Evolutionary conservation across 2,329 filamentous ascomycete species (phyloP).

Genomic region (Fusarium zealandicum): DNA sequence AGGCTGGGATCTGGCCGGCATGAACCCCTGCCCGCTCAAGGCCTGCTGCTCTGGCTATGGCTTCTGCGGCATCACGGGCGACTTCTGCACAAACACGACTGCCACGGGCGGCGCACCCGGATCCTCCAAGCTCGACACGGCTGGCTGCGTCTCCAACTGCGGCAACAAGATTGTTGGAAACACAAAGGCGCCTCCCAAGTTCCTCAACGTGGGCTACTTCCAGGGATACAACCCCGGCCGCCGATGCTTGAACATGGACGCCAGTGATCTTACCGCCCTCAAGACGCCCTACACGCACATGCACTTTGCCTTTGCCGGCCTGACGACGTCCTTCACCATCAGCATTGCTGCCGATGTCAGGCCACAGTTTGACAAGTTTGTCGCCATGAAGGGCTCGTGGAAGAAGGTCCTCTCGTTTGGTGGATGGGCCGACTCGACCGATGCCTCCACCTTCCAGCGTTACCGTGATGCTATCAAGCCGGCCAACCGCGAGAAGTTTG

Average conservation of each 20-base stretch:
- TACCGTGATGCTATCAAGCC: slow-evolving; percentile 42
- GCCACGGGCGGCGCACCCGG: slow-evolving; percentile 42
- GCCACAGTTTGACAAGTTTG: slow-evolving; percentile 44
- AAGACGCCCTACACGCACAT: slow-evolving; percentile 43
- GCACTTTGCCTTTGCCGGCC: slow-evolving; percentile 45
- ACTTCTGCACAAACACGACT: slow-evolving; percentile 50
- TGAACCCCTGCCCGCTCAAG: slow-evolving; percentile 57
- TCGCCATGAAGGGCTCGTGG: slow-evolving; percentile 36
- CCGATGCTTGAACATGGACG: slow-evolving; percentile 44
- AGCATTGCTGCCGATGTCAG: slow-evolving; percentile 30
- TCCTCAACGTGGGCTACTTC: slow-evolving; percentile 45
- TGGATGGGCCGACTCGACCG: slow-evolving; percentile 46
- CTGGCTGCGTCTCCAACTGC: slow-evolving; percentile 46
- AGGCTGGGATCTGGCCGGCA: slow-evolving; percentile 40
- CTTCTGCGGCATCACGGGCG: slow-evolving; percentile 53
- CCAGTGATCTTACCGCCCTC: slow-evolving; percentile 28
- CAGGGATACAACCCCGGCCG: slow-evolving; percentile 43
- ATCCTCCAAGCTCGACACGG: slow-evolving; percentile 33
- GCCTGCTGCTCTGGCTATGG: slow-evolving; percentile 54
- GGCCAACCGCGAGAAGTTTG: slow-evolving; percentile 49
- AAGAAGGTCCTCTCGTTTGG: slow-evolving; percentile 49
- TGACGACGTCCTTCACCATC: slow-evolving; percentile 32
- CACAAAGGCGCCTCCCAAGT: slow-evolving; percentile 35
- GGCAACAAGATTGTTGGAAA: slow-evolving; percentile 44
- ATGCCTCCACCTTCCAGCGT: slow-evolving; percentile 37